Percentiles rank a stretch among this genome's conserved stretches.
Conservation (phyloP, 176 grass and related monocot genomes). For the Metroxylon sagu region DNA sequence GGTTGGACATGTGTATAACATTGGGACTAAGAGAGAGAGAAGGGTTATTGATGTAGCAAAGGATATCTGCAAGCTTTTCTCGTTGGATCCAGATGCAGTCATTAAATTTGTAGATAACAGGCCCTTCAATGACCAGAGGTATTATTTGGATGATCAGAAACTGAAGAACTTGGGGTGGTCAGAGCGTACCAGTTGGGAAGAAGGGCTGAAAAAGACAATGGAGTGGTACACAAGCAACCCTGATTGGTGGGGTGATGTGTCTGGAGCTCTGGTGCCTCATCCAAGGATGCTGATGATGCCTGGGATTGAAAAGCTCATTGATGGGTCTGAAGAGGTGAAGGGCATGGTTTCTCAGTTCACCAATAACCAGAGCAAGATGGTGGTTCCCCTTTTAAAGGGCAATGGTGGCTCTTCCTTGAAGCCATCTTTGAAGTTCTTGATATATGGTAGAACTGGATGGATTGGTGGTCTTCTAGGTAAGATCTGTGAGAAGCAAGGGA, state of each 20-base stretch:
- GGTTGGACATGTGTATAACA: conserved; percentile 18
- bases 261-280: conserved; percentile 13
- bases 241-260: conserved; percentile 21
- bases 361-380: conserved; percentile 1
- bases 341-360: neutral
- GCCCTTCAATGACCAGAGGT: conserved; percentile 19
- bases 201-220: conserved; percentile 19
- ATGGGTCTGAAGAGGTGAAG: conserved; percentile 10
- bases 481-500: conserved; percentile 17
- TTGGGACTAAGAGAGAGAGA: conserved; percentile 14
- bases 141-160: conserved; percentile 20
- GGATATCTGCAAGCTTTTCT: conserved; percentile 17
- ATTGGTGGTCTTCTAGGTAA: conserved; percentile 16
- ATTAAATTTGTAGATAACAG: conserved; percentile 16
- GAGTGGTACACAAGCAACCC: conserved; percentile 19
- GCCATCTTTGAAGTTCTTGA: conserved; percentile 12
- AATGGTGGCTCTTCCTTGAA: neutral
- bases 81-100: neutral
- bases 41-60: conserved; percentile 17
- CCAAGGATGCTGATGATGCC: conserved; percentile 18
- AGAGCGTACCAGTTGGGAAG: conserved; percentile 13
- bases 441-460: conserved; percentile 20
- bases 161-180: conserved; percentile 17
- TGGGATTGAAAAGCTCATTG: neutral
- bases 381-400: conserved; percentile 2